A percentile compares a stretch with the other conserved stretches of the same genome.
These are phyloP conservation scores for Acidiella bohemica DNA, from an alignment of 495 filamentous ascomycete species.

Conservation along the genomic window DNA sequence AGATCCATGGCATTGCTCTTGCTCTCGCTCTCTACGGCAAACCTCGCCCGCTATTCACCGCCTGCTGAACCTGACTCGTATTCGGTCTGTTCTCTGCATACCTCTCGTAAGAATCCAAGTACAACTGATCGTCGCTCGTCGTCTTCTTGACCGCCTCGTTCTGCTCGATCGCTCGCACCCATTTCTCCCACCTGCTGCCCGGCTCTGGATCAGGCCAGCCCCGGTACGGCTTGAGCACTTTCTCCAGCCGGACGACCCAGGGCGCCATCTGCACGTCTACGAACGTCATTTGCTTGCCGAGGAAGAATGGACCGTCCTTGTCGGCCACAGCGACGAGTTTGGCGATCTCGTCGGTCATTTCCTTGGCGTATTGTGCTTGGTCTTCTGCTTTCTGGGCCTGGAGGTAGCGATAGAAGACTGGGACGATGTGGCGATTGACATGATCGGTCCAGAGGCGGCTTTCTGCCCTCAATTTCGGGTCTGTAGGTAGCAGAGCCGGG, in stretches of 20 bases:
- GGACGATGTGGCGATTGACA: constrained; percentile 72
- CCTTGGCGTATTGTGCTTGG: constrained; percentile 48
- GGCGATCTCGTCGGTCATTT: constrained; percentile 54
- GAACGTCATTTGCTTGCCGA: constrained; percentile 17
- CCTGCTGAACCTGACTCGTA: constrained; percentile 22
- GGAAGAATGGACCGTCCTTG: constrained; percentile 45
- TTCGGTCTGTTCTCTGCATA: constrained; percentile 28
- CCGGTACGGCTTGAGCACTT: constrained; percentile 66
- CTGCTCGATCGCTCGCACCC: constrained; percentile 70
- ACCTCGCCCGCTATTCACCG: constrained; percentile 22
- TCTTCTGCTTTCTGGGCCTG: constrained; percentile 54
- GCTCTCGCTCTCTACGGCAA: constrained; percentile 19
- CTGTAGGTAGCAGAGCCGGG: constrained; percentile 48
- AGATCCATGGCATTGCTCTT: too few species aligned
- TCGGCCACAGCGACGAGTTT: constrained; percentile 62
- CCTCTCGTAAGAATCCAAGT: constrained; percentile 29
- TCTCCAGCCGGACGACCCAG: constrained; percentile 63
- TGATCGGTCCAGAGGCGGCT: constrained; percentile 81
- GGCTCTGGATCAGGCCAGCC: constrained; percentile 62
- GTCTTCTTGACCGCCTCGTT: constrained; percentile 63
- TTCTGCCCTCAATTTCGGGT: constrained; percentile 58
- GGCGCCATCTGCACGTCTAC: constrained; percentile 74
- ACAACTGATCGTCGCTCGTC: constrained; percentile 51
- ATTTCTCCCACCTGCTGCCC: constrained; percentile 57
- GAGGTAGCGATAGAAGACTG: constrained; percentile 65